Conservation (phyloP, 2,329 filamentous ascomycete genomes). For the Neocucurbitaria cava region DNA sequence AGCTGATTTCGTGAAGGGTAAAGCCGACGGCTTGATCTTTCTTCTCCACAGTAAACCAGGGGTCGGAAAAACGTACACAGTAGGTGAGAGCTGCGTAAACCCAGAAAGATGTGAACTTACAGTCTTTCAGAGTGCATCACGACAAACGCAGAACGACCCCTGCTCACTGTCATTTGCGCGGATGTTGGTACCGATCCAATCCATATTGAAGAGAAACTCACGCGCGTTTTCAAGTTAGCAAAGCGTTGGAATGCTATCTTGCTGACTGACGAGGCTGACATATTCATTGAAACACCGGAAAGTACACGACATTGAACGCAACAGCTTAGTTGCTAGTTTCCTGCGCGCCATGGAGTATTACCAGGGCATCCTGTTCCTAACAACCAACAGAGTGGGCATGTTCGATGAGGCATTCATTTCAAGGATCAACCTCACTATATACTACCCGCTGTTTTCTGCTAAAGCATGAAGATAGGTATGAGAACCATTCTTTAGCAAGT, state of each 20-base stretch:
- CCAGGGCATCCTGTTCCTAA: conserved; percentile 50
- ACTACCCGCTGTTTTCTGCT: conserved; percentile 59
- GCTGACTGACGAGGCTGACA: conserved; percentile 47
- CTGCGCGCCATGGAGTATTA: conserved; percentile 48
- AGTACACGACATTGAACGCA: conserved; percentile 36
- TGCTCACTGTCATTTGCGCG: conserved; percentile 20
- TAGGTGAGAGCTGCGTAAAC: conserved; percentile 2
- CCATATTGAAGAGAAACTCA: conserved; percentile 18
- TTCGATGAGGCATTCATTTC: conserved; percentile 90
- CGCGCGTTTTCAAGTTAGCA: conserved; percentile 21
- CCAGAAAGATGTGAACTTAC: background rate
- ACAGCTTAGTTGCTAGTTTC: conserved; percentile 46
- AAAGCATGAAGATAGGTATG: conserved; percentile 19
- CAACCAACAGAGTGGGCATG: conserved; percentile 51
- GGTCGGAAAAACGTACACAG: conserved; percentile 34
- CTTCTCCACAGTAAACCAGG: conserved; percentile 31
- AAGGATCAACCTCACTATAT: conserved; percentile 80
- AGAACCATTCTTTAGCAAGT: conserved; percentile 20
- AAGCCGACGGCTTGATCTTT: conserved; percentile 30
- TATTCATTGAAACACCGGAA: conserved; percentile 47
- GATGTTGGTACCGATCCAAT: conserved; percentile 25
- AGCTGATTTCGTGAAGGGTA: conserved; percentile 16
- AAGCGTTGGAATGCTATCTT: conserved; percentile 24
- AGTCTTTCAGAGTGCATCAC: conserved; percentile 16
- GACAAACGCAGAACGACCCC: conserved; percentile 17